Conservation (phyloP, 345 rosid species). For the Bruguiera sexangula region DNA sequence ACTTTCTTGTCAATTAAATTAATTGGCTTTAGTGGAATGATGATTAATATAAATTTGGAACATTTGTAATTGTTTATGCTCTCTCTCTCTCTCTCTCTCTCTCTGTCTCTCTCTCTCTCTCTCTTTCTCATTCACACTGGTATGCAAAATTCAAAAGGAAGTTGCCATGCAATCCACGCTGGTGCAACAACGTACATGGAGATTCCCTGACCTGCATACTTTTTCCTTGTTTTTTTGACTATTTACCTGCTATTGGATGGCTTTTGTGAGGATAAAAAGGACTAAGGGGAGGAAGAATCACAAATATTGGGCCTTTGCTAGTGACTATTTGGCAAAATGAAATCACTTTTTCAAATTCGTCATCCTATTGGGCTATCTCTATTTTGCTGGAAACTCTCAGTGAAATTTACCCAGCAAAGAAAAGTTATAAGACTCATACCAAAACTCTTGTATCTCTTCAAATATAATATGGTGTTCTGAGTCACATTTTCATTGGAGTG, state of each 20-base stretch:
- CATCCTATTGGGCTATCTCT: too few relatives aligned
- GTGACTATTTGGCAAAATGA: too few relatives aligned
- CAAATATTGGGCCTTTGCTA: too few relatives aligned
- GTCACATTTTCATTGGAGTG: conserved; percentile 1
- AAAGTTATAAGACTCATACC: too few relatives aligned
- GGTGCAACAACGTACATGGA: neutral
- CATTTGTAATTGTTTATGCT: neutral
- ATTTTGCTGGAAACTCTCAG: too few relatives aligned
- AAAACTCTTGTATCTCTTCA: neutral
- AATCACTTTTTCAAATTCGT: too few relatives aligned
- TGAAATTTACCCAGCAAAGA: too few relatives aligned
- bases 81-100: neutral
- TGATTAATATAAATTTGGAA: too few relatives aligned
- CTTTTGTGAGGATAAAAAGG: too few relatives aligned
- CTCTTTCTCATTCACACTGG: neutral
- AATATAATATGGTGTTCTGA: neutral
- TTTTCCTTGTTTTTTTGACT: neutral
- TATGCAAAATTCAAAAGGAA: neutral
- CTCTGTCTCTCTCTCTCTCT: neutral
- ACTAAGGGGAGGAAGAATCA: too few relatives aligned
- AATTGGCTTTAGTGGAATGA: too few relatives aligned
- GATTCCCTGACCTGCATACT: neutral
- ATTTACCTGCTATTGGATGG: neutral
- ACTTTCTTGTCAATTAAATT: too few relatives aligned
- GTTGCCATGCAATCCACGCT: neutral